These are phyloP conservation scores for Coffea canephora DNA, from an alignment of 257 asterid genomes.

Conservation along the genomic window DNA sequence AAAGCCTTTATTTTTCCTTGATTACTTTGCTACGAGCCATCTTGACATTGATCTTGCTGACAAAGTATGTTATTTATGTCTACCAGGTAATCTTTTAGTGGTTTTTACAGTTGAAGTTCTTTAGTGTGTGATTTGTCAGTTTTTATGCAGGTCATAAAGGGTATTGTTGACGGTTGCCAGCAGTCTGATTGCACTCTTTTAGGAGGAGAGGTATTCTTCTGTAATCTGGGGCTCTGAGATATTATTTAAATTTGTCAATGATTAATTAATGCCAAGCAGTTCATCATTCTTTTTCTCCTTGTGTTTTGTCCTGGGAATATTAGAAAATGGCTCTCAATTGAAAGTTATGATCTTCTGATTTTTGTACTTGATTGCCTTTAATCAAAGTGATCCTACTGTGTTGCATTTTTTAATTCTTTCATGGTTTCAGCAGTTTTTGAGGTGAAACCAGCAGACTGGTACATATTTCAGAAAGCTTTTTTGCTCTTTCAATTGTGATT, in stretches of 20 bases:
- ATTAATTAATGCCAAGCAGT: background rate
- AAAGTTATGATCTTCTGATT: background rate
- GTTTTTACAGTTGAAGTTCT: background rate
- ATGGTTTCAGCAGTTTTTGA: background rate
- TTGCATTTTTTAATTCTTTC: background rate
- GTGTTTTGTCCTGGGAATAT: too few relatives aligned
- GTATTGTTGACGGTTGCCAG: slow-evolving; percentile 89
- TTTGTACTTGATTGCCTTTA: background rate
- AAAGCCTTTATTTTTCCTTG: slow-evolving; percentile 94
- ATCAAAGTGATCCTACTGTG: background rate
- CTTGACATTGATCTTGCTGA: slow-evolving; percentile 97
- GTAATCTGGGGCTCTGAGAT: background rate
- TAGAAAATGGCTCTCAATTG: background rate
- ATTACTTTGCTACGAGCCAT: slow-evolving; percentile 86
- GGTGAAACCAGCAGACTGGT: background rate
- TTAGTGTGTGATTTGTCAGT: background rate
- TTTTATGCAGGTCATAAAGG: slow-evolving; percentile 76
- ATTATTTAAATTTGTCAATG: background rate
- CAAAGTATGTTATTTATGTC: slow-evolving; percentile 44
- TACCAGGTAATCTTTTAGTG: background rate
- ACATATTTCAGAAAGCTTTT: background rate
- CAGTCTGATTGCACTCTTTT: slow-evolving; percentile 83
- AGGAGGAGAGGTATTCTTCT: slow-evolving; percentile 71
- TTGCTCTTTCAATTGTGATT: slow-evolving; percentile 7
- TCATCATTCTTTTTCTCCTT: background rate